A percentile compares a stretch with the other conserved stretches of the same genome.
Evolutionary conservation across 2,329 filamentous ascomycete species (phyloP).

Genomic region (Orbilia quercus): DNA sequence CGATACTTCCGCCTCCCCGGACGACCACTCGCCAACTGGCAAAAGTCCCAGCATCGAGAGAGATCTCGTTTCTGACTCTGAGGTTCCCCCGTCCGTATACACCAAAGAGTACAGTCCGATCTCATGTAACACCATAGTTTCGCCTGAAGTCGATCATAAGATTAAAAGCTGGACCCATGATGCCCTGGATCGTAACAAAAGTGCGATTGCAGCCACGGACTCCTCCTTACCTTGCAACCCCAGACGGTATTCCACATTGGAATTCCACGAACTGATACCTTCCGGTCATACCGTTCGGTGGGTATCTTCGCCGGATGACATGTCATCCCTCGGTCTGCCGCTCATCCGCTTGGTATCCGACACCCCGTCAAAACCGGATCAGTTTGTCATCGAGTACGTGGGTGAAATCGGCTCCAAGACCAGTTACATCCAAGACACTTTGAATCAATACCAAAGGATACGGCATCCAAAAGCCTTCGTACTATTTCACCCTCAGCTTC

Average conservation of each 20-base stretch:
- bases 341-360: constrained; percentile 50
- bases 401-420: constrained; percentile 67
- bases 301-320: constrained; percentile 47
- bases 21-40: constrained; percentile 53
- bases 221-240: constrained; percentile 34
- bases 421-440: constrained; percentile 66
- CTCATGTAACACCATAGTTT: constrained; percentile 51
- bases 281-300: constrained; percentile 48
- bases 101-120: constrained; percentile 55
- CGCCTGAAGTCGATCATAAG: constrained; percentile 47
- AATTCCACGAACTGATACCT: constrained; percentile 50
- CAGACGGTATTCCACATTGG: constrained; percentile 39
- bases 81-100: constrained; percentile 51
- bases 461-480: constrained; percentile 75
- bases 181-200: constrained; percentile 30
- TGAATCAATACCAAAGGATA: constrained; percentile 67
- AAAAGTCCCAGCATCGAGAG: constrained; percentile 55
- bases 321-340: constrained; percentile 39
- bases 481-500: constrained; percentile 87
- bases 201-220: constrained; percentile 31
- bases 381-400: constrained; percentile 68
- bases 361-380: constrained; percentile 44
- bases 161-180: constrained; percentile 52
- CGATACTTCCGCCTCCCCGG: constrained; percentile 47
- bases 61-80: constrained; percentile 47